Conservation (phyloP, 208 protist species). For the Crithidia fasciculata region DNA sequence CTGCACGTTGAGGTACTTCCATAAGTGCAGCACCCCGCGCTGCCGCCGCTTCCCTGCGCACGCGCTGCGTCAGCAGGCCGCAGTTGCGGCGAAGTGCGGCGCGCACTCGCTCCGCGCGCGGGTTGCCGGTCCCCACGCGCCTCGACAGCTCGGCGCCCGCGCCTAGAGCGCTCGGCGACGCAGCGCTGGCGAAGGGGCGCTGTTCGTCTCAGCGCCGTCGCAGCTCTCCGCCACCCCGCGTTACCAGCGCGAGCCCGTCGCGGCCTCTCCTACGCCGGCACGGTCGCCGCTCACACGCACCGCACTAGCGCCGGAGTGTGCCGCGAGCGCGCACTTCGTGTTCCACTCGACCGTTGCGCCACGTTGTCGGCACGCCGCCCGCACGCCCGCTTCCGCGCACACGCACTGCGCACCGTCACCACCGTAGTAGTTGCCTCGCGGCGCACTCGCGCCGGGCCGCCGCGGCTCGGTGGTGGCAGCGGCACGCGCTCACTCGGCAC, state of each 20-base stretch:
- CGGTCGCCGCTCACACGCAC: not conserved
- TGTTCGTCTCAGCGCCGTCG: constrained; percentile 15
- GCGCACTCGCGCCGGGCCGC: not conserved
- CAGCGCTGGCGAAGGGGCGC: constrained; percentile 19
- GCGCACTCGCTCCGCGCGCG: constrained; percentile 22
- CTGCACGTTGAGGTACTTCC: no score
- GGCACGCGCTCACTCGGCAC: constrained; percentile 6
- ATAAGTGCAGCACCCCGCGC: no score
- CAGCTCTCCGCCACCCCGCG: not conserved
- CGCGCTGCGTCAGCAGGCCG: no score
- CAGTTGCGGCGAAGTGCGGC: constrained; percentile 32
- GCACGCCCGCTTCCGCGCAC: no score
- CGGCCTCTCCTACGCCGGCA: no score
- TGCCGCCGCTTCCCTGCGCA: no score
- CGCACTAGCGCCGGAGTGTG: no score
- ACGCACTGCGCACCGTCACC: constrained; percentile 9
- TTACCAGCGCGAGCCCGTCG: constrained; percentile 1
- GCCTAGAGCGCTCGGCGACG: constrained; percentile 12
- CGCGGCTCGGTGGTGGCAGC: no score
- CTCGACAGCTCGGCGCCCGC: constrained; percentile 20
- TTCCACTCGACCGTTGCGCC: not conserved
- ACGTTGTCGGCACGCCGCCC: not conserved
- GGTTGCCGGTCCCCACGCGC: constrained; percentile 15
- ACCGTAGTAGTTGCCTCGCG: constrained; percentile 1
- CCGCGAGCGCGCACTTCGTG: not conserved